Evolutionary conservation across 805 yeast species (phyloP).

Genomic region (Kazachstania taianensis): DNA sequence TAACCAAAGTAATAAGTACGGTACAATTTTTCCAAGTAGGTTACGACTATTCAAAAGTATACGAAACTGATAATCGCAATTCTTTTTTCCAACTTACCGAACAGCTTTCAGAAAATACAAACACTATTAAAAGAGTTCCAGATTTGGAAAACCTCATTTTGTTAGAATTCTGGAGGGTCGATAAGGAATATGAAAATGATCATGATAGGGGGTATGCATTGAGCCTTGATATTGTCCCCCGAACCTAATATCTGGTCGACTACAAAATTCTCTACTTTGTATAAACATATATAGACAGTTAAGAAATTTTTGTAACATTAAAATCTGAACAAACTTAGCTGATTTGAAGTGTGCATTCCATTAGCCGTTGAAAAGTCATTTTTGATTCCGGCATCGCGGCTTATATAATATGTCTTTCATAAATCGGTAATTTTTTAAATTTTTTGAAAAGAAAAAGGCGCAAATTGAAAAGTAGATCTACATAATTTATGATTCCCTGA

Average conservation of each 20-base stretch:
- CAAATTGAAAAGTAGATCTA: no score
- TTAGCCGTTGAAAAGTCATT: no score
- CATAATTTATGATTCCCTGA: no score
- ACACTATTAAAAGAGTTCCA: constrained; percentile 27
- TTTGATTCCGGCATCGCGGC: no score
- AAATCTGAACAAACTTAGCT: no score
- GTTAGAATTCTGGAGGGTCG: constrained; percentile 60
- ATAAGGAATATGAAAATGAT: constrained; percentile 47
- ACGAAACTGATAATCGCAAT: constrained; percentile 12
- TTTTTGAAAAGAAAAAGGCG: no score
- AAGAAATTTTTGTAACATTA: not conserved
- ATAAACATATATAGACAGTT: not conserved
- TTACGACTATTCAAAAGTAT: constrained; percentile 27
- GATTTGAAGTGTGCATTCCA: no score
- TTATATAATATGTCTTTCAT: no score
- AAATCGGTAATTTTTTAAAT: no score
- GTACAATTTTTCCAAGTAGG: constrained; percentile 60
- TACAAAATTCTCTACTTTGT: no score
- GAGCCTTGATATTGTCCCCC: constrained; percentile 42
- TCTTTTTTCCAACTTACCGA: constrained; percentile 22
- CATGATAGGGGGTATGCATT: constrained; percentile 65
- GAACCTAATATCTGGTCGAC: no score
- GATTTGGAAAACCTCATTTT: constrained; percentile 43
- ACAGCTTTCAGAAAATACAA: constrained; percentile 21
- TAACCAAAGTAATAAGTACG: constrained; percentile 55